Evolutionary conservation across 2,329 filamentous ascomycete species (phyloP).

Genomic region (Curvularia lunata): DNA sequence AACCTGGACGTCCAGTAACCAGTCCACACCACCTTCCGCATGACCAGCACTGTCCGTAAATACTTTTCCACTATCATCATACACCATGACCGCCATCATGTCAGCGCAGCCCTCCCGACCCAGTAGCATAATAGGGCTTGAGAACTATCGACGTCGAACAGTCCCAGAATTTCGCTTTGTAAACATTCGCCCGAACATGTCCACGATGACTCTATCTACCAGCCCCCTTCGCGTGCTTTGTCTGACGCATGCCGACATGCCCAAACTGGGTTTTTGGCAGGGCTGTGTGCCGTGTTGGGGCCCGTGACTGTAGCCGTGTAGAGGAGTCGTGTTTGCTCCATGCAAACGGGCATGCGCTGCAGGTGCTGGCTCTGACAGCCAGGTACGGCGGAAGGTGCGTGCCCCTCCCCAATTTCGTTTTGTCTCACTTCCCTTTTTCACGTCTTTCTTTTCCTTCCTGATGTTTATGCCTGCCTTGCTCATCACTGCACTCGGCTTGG

Average conservation of each 20-base stretch:
- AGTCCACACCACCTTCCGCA: constrained; percentile 45
- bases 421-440: constrained; percentile 26
- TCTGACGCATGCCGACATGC: constrained; percentile 5
- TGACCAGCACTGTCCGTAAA: constrained; percentile 44
- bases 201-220: constrained; percentile 6
- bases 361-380: constrained; percentile 19
- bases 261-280: constrained; percentile 2
- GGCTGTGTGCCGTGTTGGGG: constrained; percentile 19
- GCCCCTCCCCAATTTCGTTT: constrained; percentile 24
- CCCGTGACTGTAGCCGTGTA: constrained; percentile 24
- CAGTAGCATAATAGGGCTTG: constrained; percentile 32
- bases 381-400: constrained; percentile 37
- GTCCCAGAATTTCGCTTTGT: constrained; percentile 32
- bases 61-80: constrained; percentile 39
- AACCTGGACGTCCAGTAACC: constrained; percentile 47
- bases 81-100: constrained; percentile 38
- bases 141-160: constrained; percentile 32
- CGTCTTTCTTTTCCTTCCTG: constrained; percentile 17
- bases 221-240: constrained; percentile 2
- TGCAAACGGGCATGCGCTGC: constrained; percentile 15
- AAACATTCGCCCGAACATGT: constrained; percentile 24
- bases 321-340: constrained; percentile 14
- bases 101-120: constrained; percentile 37
- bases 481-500: neutral
- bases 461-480: constrained; percentile 14